Evolutionary conservation across 768 basidiomycete genomes (phyloP).

Genomic region (Serpula lacrymans): DNA sequence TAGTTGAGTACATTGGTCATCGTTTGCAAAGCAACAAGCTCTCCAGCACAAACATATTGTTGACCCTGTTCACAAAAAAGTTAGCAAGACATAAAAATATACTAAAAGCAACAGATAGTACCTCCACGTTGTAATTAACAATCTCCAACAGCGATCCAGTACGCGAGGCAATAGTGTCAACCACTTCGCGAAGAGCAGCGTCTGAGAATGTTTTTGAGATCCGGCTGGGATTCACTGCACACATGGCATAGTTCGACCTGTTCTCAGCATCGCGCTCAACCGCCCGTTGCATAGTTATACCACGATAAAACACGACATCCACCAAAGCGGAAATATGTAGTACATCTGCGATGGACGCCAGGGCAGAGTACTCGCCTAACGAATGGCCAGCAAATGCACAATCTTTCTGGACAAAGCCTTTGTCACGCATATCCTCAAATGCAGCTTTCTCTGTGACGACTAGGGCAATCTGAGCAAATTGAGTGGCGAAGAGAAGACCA

Average conservation of each 20-base stretch:
- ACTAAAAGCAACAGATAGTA: constrained; percentile 26
- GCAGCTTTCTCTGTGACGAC: constrained; percentile 98
- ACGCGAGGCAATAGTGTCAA: constrained; percentile 78
- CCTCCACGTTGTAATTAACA: constrained; percentile 95
- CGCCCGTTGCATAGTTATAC: constrained; percentile 99
- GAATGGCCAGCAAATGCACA: constrained; percentile 98
- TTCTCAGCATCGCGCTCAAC: constrained; percentile 94
- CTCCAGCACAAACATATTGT: constrained; percentile 99
- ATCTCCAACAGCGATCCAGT: constrained; percentile 91
- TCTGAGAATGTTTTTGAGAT: constrained; percentile 95
- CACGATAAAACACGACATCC: constrained; percentile 99
- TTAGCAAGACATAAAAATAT: constrained; percentile 4
- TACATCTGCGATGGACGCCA: constrained; percentile 96
- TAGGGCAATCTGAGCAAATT: constrained; percentile 97
- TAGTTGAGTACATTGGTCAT: constrained; percentile 97
- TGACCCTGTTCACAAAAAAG: constrained; percentile 61
- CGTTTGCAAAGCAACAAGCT: constrained; percentile 87
- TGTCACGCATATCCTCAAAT: constrained; percentile 96
- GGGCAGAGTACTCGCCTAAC: constrained; percentile 96
- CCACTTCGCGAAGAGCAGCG: constrained; percentile 93
- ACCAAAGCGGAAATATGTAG: constrained; percentile 92
- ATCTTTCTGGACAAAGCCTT: constrained; percentile 89
- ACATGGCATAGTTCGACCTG: constrained; percentile 97
- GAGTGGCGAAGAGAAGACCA: constrained; percentile 94
- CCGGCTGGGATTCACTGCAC: constrained; percentile 96